Evolutionary conservation across 2,329 filamentous ascomycete species (phyloP).

Genomic region (Aureobasidium melanogenum): DNA sequence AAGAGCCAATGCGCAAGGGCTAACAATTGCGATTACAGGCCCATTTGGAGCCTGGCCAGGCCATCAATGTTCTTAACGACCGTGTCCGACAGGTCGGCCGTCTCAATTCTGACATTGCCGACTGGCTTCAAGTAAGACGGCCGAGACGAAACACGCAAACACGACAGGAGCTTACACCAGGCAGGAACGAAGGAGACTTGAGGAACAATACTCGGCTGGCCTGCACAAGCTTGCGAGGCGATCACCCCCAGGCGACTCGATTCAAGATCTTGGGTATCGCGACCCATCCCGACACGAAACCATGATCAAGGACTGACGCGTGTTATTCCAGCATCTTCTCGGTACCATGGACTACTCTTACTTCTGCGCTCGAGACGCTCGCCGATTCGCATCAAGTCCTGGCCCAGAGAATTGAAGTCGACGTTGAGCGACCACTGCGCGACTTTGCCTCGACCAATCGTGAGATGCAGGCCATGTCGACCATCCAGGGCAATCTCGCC

Average conservation of each 20-base stretch:
- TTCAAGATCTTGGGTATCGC: conserved; percentile 76
- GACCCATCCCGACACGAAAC: conserved; percentile 13
- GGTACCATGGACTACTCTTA: conserved; percentile 79
- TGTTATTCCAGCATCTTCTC: conserved; percentile 64
- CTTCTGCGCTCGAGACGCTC: conserved; percentile 68
- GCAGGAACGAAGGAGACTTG: conserved; percentile 84
- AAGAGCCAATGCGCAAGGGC: neutral
- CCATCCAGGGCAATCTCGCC: conserved; percentile 72
- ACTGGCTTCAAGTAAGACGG: conserved; percentile 80
- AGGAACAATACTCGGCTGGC: conserved; percentile 78
- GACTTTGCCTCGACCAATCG: conserved; percentile 61
- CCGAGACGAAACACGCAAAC: neutral
- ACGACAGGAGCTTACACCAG: neutral
- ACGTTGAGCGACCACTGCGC: conserved; percentile 78
- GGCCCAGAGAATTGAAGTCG: conserved; percentile 72
- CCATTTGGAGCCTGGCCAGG: conserved; percentile 70
- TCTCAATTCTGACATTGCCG: conserved; percentile 83
- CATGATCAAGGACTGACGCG: conserved; percentile 9
- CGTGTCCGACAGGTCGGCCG: conserved; percentile 79
- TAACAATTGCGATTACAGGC: conserved; percentile 45
- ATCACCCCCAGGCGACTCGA: conserved; percentile 58
- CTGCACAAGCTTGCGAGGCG: conserved; percentile 72
- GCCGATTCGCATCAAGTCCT: conserved; percentile 77
- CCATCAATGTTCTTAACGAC: conserved; percentile 73
- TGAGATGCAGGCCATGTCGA: conserved; percentile 73